phyloP scores from a whole-genome alignment of 257 asterid genomes.

The Solanum stenotomum region DNA sequence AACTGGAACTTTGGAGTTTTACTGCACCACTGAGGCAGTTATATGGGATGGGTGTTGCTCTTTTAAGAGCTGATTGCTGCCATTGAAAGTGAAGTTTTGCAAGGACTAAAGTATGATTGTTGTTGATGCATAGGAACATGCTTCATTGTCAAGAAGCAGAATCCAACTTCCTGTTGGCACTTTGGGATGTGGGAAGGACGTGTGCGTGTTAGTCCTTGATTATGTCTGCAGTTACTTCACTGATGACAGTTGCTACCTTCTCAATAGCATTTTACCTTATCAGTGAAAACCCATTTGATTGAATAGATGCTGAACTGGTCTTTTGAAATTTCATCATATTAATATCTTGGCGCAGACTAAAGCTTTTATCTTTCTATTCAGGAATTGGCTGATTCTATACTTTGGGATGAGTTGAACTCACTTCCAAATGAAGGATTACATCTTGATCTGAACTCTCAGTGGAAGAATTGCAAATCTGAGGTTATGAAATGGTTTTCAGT shows the following conservation, averaged over 20 bases:
- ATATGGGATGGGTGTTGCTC: not conserved
- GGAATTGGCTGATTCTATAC: slow-evolving; percentile 77
- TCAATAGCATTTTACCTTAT: not conserved
- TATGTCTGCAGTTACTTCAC: not conserved
- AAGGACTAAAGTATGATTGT: not conserved
- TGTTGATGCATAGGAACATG: not conserved
- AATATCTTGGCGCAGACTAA: not conserved
- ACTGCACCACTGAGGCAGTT: not conserved
- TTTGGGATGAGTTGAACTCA: slow-evolving; percentile 67
- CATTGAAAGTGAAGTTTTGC: not conserved
- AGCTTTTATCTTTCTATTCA: slow-evolving; percentile 14
- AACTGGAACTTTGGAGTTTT: not conserved
- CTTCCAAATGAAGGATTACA: slow-evolving; percentile 39
- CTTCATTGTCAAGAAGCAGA: not conserved
- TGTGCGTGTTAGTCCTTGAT: not conserved
- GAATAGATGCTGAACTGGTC: not conserved
- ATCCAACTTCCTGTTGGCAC: not conserved
- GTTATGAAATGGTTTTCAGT: slow-evolving; percentile 86
- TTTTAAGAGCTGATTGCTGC: not conserved
- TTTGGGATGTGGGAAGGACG: not conserved
- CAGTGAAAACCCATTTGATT: not conserved
- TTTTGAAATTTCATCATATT: not conserved
- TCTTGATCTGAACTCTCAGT: slow-evolving; percentile 51
- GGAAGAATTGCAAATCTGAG: slow-evolving; percentile 89
- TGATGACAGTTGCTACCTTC: not conserved